Conservation (phyloP, 306 rosid genomes). For the Quercus glauca region DNA sequence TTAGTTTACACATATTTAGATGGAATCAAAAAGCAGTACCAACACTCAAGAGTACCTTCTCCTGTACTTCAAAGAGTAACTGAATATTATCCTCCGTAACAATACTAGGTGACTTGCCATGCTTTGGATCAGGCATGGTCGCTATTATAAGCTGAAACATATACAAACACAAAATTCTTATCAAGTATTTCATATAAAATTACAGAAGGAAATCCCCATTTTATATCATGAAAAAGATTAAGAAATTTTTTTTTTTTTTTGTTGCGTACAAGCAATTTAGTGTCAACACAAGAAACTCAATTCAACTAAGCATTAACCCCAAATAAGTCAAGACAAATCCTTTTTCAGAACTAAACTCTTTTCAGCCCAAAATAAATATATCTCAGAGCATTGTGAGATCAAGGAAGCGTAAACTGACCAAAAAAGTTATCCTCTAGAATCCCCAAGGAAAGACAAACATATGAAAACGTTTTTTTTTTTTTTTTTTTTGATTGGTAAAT, state of each 20-base stretch:
- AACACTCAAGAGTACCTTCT: conserved; percentile 58
- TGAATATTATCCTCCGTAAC: conserved; percentile 79
- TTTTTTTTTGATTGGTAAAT: too few species aligned
- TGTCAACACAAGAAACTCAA: neutral
- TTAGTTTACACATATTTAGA: neutral
- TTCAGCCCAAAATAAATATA: neutral
- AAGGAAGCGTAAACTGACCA: neutral
- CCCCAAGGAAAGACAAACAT: neutral
- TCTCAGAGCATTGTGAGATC: neutral
- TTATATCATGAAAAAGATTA: conserved; percentile 1
- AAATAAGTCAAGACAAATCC: neutral
- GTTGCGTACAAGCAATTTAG: neutral
- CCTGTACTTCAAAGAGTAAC: conserved; percentile 83
- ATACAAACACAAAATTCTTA: conserved; percentile 18
- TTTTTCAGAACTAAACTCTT: neutral
- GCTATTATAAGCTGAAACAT: conserved; percentile 75
- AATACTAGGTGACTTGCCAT: conserved; percentile 68
- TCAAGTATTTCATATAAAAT: conserved; percentile 19
- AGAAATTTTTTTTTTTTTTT: neutral
- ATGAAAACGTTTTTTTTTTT: neutral
- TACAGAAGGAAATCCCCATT: neutral
- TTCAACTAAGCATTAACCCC: neutral
- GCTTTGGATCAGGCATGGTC: conserved; percentile 55
- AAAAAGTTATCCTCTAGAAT: neutral
- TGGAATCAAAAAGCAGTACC: conserved; percentile 14